These are phyloP conservation scores for Phaffia tasmanica DNA, from an alignment of 768 basidiomycete genomes.

Conservation along the genomic window DNA sequence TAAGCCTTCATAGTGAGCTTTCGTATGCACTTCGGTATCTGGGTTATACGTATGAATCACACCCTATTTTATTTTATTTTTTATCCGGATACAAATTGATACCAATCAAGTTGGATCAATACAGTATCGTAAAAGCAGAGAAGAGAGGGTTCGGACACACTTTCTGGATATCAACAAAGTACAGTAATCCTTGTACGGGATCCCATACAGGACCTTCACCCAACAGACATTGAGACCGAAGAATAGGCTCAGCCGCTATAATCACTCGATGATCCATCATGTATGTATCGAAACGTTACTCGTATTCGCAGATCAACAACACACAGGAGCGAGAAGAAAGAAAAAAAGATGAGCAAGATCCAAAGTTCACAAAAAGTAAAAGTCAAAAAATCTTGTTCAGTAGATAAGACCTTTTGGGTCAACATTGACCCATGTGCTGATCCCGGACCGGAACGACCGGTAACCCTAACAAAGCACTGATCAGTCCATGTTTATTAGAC, in stretches of 20 bases:
- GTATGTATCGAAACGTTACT: no score
- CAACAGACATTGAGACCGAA: slow-evolving; percentile 13
- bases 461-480: no score
- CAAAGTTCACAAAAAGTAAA: no score
- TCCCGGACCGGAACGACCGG: no score
- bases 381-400: no score
- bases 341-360: no score
- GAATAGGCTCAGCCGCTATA: slow-evolving; percentile 9
- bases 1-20: slow-evolving; percentile 4
- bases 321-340: no score
- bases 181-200: background rate
- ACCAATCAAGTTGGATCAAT: background rate
- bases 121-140: background rate
- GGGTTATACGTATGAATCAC: slow-evolving; percentile 22
- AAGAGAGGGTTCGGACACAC: background rate
- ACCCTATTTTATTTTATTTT: background rate
- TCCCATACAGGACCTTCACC: slow-evolving; percentile 26
- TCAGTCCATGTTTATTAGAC: no score
- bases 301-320: no score
- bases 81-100: background rate
- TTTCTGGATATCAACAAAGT: slow-evolving; percentile 21
- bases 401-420: no score
- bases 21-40: background rate
- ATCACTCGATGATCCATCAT: slow-evolving; percentile 3
- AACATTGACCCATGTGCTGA: no score